These are phyloP conservation scores for Tetrapisispora nanseiensis DNA, from an alignment of 805 yeast species.

Conservation along the genomic window DNA sequence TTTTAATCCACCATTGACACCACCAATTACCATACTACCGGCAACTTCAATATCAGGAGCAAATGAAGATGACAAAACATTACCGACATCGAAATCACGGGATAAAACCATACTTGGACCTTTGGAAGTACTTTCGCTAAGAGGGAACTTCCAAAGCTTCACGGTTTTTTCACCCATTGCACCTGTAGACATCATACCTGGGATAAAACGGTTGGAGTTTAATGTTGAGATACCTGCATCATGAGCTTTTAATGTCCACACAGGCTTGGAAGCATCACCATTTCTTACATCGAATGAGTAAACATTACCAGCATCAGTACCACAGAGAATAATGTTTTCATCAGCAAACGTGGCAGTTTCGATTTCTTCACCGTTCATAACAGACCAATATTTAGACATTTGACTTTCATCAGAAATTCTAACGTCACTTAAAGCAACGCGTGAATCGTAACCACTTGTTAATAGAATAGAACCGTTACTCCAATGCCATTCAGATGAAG, in stretches of 20 bases:
- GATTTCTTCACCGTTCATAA: constrained; percentile 65
- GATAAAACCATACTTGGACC: constrained; percentile 81
- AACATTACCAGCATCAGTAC: constrained; percentile 85
- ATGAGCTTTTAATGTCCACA: constrained; percentile 96
- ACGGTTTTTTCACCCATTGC: constrained; percentile 85
- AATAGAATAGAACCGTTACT: constrained; percentile 57
- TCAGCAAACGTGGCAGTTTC: constrained; percentile 71
- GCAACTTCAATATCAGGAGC: constrained; percentile 82
- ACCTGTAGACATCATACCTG: constrained; percentile 72
- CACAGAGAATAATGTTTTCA: constrained; percentile 58
- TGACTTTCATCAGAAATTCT: constrained; percentile 53
- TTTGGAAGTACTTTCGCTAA: constrained; percentile 25
- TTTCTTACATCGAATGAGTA: constrained; percentile 80
- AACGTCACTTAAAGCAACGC: constrained; percentile 74
- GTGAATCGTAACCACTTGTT: constrained; percentile 91
- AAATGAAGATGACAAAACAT: constrained; percentile 72
- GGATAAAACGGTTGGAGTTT: constrained; percentile 54
- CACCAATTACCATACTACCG: constrained; percentile 80
- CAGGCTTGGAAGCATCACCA: constrained; percentile 45
- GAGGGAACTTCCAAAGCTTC: constrained; percentile 77
- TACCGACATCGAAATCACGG: constrained; percentile 90
- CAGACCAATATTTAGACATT: constrained; percentile 56
- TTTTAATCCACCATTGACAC: constrained; percentile 73
- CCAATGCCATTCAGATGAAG: constrained; percentile 80
- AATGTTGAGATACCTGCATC: constrained; percentile 86